Conservation (phyloP, 202 grass and related monocot genomes). For the Saccharum hybrid region DNA sequence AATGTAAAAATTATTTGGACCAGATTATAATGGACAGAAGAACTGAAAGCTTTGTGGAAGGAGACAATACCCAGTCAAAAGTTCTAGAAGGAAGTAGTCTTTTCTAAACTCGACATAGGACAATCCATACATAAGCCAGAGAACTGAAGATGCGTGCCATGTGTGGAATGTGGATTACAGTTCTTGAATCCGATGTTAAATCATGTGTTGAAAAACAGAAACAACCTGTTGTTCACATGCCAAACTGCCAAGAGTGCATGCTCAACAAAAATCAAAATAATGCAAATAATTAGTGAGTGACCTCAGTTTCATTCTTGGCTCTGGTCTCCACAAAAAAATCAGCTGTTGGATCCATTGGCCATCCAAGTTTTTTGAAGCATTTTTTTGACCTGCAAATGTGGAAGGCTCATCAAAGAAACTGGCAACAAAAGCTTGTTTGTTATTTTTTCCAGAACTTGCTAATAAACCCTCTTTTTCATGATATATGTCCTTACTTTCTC, state of each 20-base stretch:
- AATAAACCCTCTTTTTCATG: slow-evolving; percentile 1
- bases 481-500: neutral
- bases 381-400: slow-evolving; percentile 73
- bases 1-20: neutral
- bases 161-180: neutral
- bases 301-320: slow-evolving; percentile 48
- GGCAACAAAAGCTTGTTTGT: slow-evolving; percentile 26
- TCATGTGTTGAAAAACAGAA: slow-evolving; percentile 3
- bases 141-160: neutral
- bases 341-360: slow-evolving; percentile 54
- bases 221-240: neutral
- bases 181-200: neutral
- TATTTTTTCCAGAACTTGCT: neutral
- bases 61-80: neutral
- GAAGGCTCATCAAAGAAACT: slow-evolving; percentile 32
- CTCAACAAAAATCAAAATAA: slow-evolving; percentile 14
- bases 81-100: neutral
- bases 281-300: slow-evolving; percentile 38
- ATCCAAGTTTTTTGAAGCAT: slow-evolving; percentile 77
- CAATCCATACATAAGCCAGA: neutral
- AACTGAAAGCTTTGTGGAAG: slow-evolving; percentile 12
- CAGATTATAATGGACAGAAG: neutral
- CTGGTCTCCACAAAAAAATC: slow-evolving; percentile 58
- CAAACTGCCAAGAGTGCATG: slow-evolving; percentile 8
- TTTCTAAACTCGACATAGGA: neutral